Percentiles rank a stretch among this genome's conserved stretches.
Evolutionary conservation across 2,329 filamentous ascomycete genomes (phyloP).

Genomic region (Chalaropsis thielavioides): DNA sequence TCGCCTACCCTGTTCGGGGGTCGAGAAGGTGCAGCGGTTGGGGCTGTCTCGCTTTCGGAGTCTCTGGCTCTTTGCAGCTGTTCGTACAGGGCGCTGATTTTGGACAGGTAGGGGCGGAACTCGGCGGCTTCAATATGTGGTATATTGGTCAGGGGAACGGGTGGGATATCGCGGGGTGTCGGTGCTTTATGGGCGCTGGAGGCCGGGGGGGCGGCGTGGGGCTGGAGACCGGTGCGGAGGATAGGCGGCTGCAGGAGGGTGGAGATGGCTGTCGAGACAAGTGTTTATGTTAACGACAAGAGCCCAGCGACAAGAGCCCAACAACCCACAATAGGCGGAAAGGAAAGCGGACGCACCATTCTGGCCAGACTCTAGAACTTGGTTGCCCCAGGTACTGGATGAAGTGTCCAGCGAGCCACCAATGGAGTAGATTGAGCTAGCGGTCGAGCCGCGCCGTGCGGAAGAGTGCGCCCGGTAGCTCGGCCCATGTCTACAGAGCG

Average conservation of each 20-base stretch:
- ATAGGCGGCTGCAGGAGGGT: constrained; percentile 86
- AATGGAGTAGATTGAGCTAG: constrained; percentile 78
- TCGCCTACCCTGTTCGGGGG: constrained; percentile 26
- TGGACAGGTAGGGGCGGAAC: constrained; percentile 71
- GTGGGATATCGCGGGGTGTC: constrained; percentile 78
- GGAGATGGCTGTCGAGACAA: constrained; percentile 55
- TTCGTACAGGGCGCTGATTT: constrained; percentile 79
- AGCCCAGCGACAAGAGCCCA: no score
- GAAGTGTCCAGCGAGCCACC: constrained; percentile 67
- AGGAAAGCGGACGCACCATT: constrained; percentile 47
- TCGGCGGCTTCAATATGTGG: constrained; percentile 62
- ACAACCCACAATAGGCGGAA: background rate
- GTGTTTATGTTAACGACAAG: background rate
- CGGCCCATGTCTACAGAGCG: constrained; percentile 9
- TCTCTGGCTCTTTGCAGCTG: constrained; percentile 75
- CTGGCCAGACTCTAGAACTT: constrained; percentile 57
- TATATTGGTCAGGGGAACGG: constrained; percentile 81
- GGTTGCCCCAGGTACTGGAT: constrained; percentile 39
- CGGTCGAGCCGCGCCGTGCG: constrained; percentile 55
- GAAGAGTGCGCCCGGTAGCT: constrained; percentile 32
- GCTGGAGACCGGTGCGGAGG: constrained; percentile 70
- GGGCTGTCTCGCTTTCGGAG: constrained; percentile 47
- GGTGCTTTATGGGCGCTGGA: constrained; percentile 69
- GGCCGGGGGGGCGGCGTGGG: constrained; percentile 55
- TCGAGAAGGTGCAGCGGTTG: constrained; percentile 22